Evolutionary conservation across 805 yeast species (phyloP).

Genomic region (Zygotorulaspora danielsina): DNA sequence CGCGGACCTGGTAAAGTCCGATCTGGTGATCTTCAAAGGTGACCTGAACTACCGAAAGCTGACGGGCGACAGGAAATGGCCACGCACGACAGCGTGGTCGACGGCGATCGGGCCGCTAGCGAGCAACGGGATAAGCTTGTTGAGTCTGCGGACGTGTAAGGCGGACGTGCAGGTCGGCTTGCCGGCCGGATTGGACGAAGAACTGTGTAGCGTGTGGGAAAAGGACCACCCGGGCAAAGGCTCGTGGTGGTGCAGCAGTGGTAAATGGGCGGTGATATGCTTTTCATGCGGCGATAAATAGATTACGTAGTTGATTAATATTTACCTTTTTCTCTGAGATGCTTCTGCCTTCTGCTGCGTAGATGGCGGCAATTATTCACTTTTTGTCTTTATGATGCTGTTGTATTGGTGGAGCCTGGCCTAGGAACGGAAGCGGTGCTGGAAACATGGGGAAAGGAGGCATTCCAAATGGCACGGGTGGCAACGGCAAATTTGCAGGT

Average conservation of each 20-base stretch:
- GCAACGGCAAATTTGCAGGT: conserved; percentile 11
- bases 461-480: conserved; percentile 34
- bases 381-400: conserved; percentile 2
- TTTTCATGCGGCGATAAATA: conserved; percentile 32
- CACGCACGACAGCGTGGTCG: conserved; percentile 67
- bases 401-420: conserved; percentile 1
- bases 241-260: conserved; percentile 79
- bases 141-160: conserved; percentile 87
- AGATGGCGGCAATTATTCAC: not conserved
- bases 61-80: conserved; percentile 90
- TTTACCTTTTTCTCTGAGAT: too few species aligned
- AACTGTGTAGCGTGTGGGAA: conserved; percentile 59
- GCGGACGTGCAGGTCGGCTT: conserved; percentile 94
- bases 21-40: conserved; percentile 83
- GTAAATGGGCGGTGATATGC: conserved; percentile 90
- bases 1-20: conserved; percentile 56
- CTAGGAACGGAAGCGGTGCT: conserved; percentile 35
- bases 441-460: conserved; percentile 38
- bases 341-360: too few species aligned
- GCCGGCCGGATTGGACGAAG: conserved; percentile 64
- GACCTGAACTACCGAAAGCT: conserved; percentile 93
- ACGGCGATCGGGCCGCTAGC: conserved; percentile 69
- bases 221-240: conserved; percentile 57
- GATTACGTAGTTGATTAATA: not conserved
- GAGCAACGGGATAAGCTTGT: conserved; percentile 53